These are phyloP conservation scores for Fistulifera pelliculosa DNA, from an alignment of 108 stramenopile species.

Conservation along the genomic window DNA sequence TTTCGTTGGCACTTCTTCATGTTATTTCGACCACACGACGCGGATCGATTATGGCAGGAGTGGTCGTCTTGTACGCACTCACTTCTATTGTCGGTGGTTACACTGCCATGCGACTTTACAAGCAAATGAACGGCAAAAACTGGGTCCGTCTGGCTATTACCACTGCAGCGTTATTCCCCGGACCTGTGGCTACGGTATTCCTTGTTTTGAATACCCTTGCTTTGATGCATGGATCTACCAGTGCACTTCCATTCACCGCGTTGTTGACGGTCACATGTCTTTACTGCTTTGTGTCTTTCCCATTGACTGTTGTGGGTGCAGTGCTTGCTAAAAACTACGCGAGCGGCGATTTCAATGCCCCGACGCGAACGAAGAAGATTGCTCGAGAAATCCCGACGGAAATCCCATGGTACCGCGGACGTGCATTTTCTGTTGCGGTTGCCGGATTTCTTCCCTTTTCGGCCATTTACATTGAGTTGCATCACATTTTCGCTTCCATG, in stretches of 20 bases:
- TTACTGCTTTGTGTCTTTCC: slow-evolving; percentile 78
- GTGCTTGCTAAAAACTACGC: slow-evolving; percentile 86
- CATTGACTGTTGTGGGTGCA: slow-evolving; percentile 87
- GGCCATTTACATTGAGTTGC: slow-evolving; percentile 96
- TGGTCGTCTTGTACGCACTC: slow-evolving; percentile 84
- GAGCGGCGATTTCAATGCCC: slow-evolving; percentile 84
- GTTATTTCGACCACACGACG: slow-evolving; percentile 87
- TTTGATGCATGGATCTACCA: slow-evolving; percentile 83
- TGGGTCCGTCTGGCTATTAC: slow-evolving; percentile 90
- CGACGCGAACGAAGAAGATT: slow-evolving; percentile 95
- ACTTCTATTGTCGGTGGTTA: slow-evolving; percentile 87
- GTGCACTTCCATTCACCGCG: slow-evolving; percentile 90
- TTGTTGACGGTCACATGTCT: slow-evolving; percentile 81
- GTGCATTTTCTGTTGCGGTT: slow-evolving; percentile 69
- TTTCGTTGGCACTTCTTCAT: slow-evolving; percentile 81
- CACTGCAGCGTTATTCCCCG: slow-evolving; percentile 84
- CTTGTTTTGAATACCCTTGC: slow-evolving; percentile 90
- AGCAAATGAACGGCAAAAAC: slow-evolving; percentile 86
- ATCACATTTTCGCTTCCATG: slow-evolving; percentile 97
- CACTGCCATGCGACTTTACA: slow-evolving; percentile 78
- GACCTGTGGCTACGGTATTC: slow-evolving; percentile 77
- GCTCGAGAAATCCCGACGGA: slow-evolving; percentile 90
- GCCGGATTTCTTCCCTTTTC: slow-evolving; percentile 98
- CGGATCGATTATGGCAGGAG: slow-evolving; percentile 88
- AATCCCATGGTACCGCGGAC: slow-evolving; percentile 70